Evolutionary conservation across 2,329 filamentous ascomycete genomes (phyloP), one percentile per base, ranked within the genome.

Genomic region (Phaeosphaeriaceae sp.): DNA sequence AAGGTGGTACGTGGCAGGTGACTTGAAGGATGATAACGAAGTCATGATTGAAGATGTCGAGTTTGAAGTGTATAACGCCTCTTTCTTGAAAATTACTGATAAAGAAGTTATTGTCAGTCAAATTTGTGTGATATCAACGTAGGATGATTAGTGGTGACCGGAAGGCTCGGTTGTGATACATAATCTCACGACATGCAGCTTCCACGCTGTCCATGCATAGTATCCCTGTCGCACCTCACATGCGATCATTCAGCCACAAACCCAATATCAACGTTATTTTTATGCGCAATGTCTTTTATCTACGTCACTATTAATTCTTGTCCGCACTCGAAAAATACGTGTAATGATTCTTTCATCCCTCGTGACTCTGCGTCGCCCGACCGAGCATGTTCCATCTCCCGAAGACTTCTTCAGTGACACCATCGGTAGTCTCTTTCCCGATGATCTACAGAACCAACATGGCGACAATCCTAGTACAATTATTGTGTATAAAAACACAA

Each of bases 1-100:
- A 52, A 93, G 82, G 72, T 93, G 90, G 74, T 91, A 93, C 12
- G 88, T 87, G 38, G 83, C 87, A 39, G 83, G 81, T 17, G 86
- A 86, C 50, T 83, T 81, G 48, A 90, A 71, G 3, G 72, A 66
- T 28, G 69, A 63, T 13, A 83, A 74, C 16, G 82, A 80, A 6
- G 74, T 67, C 76, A 78, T 77, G 13, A 29, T 67, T 36, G 42
- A 42, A 20, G n/a, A 18, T 26, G 13, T 12, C 16, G 34, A 26
- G 15, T 16, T 9, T 33, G 23, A 7, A 9, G 21, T n/a, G n/a
- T 13, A 11, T 17, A 41, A 35, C n/a, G 28, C 9, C 3, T 8
- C 11, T 11, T 18, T 32, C 23, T 16, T 18, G 9, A 12, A 17
- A 20, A 20, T 28, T n/a, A 20, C 13, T 8, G 8, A 8, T 8